Evolutionary conservation across 2,329 filamentous ascomycete genomes (phyloP).

Genomic region (Stagonosporopsis tanaceti): DNA sequence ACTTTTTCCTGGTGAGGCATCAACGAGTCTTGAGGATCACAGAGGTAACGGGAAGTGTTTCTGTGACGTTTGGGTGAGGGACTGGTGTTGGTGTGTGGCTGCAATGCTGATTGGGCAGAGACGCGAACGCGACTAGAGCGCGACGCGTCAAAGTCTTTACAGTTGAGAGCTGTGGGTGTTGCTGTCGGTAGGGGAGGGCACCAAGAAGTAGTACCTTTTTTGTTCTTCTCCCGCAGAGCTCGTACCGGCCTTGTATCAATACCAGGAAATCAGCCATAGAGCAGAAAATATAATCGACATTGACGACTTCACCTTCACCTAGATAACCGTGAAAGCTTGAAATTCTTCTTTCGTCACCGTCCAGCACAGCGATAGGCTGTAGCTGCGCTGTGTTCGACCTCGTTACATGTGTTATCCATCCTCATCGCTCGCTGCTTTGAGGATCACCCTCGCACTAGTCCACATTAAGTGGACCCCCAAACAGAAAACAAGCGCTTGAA

Average conservation of each 20-base stretch:
- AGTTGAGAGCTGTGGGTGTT: too few relatives aligned
- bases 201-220: neutral
- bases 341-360: neutral
- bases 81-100: neutral
- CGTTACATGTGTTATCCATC: neutral
- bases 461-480: constrained; percentile 16
- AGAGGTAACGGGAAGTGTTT: neutral
- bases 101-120: constrained; percentile 10
- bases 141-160: constrained; percentile 4
- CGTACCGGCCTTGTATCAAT: too few relatives aligned
- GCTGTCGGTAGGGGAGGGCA: neutral
- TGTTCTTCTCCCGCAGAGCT: neutral
- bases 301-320: neutral
- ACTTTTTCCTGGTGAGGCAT: neutral
- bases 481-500: constrained; percentile 18
- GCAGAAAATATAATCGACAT: too few relatives aligned
- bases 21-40: neutral
- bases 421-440: constrained; percentile 2
- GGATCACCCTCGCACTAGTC: constrained; percentile 14
- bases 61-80: neutral
- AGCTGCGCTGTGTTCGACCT: neutral
- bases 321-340: neutral
- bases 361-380: neutral
- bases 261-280: too few relatives aligned
- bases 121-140: constrained; percentile 4